phyloP scores from a whole-genome alignment of 768 basidiomycete species.

The Gautieria morchelliformis region DNA sequence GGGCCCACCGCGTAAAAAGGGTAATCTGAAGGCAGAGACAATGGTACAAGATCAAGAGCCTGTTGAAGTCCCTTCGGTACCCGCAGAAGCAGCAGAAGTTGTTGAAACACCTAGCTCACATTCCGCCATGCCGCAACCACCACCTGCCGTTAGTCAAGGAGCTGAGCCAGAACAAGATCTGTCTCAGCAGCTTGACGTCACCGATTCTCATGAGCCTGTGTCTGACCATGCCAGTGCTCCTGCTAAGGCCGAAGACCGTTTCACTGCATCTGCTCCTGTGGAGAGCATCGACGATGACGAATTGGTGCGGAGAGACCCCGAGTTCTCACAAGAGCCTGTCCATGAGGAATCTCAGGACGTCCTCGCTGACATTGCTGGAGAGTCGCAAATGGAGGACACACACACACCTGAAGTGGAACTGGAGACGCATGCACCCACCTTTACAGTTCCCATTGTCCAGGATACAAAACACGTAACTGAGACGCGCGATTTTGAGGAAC shows the following conservation, averaged over 20 bases:
- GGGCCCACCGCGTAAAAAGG: conserved; percentile 49
- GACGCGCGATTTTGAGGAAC: background rate
- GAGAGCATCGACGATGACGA: background rate
- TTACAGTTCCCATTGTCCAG: background rate
- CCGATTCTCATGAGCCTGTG: background rate
- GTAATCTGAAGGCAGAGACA: conserved; percentile 34
- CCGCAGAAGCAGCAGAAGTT: background rate
- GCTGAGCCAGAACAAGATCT: background rate
- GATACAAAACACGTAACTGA: background rate
- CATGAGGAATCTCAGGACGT: background rate
- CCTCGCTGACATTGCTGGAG: background rate
- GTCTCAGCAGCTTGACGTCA: background rate
- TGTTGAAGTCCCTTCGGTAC: conserved; percentile 16
- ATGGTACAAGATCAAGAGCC: conserved; percentile 30
- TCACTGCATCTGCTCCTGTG: background rate
- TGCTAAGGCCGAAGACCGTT: background rate
- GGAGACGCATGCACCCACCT: background rate
- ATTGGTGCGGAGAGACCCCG: background rate
- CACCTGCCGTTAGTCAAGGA: background rate
- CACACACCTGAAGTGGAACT: background rate
- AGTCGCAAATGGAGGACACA: background rate
- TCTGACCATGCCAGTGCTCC: background rate
- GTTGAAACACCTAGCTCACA: background rate
- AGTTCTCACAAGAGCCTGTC: background rate
- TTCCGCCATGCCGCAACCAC: background rate